A percentile compares a stretch with the other conserved stretches of the same genome.
Evolutionary conservation across 1,139 yeast species (phyloP).

Genomic region (Torulaspora globosa): DNA sequence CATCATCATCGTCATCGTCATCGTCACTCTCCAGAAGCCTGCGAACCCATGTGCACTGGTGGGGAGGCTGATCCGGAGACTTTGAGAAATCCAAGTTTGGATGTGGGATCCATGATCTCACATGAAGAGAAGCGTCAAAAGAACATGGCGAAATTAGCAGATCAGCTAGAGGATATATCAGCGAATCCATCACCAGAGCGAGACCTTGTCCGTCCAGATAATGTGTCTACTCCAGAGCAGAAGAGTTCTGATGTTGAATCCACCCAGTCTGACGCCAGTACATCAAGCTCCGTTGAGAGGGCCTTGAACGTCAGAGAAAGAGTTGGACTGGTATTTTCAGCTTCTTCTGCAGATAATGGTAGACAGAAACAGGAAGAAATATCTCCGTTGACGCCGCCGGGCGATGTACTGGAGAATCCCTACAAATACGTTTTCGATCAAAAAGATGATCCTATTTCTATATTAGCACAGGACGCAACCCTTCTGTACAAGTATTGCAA

Average conservation of each 20-base stretch:
- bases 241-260: not conserved
- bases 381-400: constrained; percentile 18
- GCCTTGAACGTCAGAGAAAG: constrained; percentile 15
- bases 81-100: not conserved
- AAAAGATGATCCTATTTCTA: constrained; percentile 6
- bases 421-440: constrained; percentile 19
- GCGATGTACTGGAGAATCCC: constrained; percentile 15
- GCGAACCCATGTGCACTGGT: not conserved
- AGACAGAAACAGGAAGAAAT: constrained; percentile 12
- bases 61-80: constrained; percentile 1
- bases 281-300: constrained; percentile 20
- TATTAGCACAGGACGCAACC: constrained; percentile 17
- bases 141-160: constrained; percentile 16
- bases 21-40: constrained; percentile 4
- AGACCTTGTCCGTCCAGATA: not conserved
- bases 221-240: constrained; percentile 3
- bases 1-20: constrained; percentile 11
- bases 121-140: constrained; percentile 17
- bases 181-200: constrained; percentile 3
- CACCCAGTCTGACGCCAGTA: constrained; percentile 6
- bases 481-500: constrained; percentile 18
- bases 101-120: constrained; percentile 7
- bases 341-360: constrained; percentile 12
- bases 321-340: constrained; percentile 13
- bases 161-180: constrained; percentile 10